phyloP scores from a whole-genome alignment of 2,329 filamentous ascomycete genomes.

The Colletotrichum falcatum region DNA sequence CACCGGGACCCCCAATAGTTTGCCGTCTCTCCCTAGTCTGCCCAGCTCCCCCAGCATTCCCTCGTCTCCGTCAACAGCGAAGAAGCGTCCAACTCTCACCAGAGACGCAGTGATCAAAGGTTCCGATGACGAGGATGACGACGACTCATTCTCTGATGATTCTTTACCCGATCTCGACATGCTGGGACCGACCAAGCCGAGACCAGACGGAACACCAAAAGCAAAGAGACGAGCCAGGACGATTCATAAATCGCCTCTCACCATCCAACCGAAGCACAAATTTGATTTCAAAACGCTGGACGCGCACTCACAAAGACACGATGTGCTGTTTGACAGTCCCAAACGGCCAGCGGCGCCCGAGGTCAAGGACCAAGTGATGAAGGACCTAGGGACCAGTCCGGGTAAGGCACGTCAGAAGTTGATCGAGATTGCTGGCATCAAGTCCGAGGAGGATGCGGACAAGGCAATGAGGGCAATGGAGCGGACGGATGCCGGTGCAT shows the following conservation, averaged over 20 bases:
- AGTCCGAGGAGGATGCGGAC: conserved; percentile 57
- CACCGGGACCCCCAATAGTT: conserved; percentile 16
- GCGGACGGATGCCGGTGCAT: conserved; percentile 56
- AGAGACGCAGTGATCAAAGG: conserved; percentile 72
- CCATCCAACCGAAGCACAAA: conserved; percentile 67
- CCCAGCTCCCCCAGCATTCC: conserved; percentile 42
- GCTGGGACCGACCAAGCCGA: conserved; percentile 29
- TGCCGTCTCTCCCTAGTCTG: conserved; percentile 29
- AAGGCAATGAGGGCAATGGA: conserved; percentile 63
- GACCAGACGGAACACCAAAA: conserved; percentile 55
- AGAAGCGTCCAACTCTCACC: conserved; percentile 46
- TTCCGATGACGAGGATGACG: conserved; percentile 78
- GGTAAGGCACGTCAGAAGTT: conserved; percentile 39
- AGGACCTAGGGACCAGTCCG: conserved; percentile 39
- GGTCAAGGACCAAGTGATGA: conserved; percentile 47
- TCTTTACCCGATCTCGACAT: conserved; percentile 65
- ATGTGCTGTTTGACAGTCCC: conserved; percentile 68
- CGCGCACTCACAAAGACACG: conserved; percentile 68
- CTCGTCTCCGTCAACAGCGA: conserved; percentile 45
- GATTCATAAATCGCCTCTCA: conserved; percentile 61
- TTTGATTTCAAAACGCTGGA: conserved; percentile 74
- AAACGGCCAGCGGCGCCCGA: conserved; percentile 55
- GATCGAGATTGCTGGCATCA: conserved; percentile 45
- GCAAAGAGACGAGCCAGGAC: conserved; percentile 59
- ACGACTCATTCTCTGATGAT: conserved; percentile 65